Base-by-base conservation (phyloP, 805 yeast genomes). In the Candida mattraensis region DNA sequence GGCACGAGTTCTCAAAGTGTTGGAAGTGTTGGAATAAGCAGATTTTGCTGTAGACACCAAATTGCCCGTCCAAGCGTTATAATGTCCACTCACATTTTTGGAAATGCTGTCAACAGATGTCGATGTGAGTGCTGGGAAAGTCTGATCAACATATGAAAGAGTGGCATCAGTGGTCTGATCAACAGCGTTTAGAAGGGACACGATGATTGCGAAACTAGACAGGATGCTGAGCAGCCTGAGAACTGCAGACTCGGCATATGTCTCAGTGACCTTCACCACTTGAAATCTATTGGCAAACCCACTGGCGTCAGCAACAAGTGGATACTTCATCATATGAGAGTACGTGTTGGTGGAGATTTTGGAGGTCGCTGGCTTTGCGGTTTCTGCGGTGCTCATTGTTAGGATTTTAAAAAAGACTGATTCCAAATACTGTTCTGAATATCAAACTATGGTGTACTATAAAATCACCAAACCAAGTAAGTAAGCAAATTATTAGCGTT, bases 321-420 rank as follows among this genome's bases (percentile, higher is more conserved):
- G 66, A 33, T 63, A 63, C 5, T 47, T 46, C 33, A 43, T 44
- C 28, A 63, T 24, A 37, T 63, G 67, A n/a, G 44, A 33, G 35
- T 43, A 45, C 5, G 53, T 21, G 27, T 39, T 21, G n/a, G 46
- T 33, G 15, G 45, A 34, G 35, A 32, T 48, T 24, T 39, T 48
- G 36, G 20, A 21, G n/a, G 35, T 10, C 19, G 33, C 34, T 3
- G 38, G 22, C n/a, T 39, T 32, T 25, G 37, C 28, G 16, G 29
- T 14, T 24, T 35, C 38, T 16, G 33, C 35, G 14, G 42, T 11
- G 27, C 34, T 42, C 46, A 42, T 42, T 27, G 10, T 15, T 27
- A 7, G 18, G 28, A 13, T 11, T 8, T n/a, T 21, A 21, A 9
- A 21, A 21, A 21, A 9, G 11, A 21, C 23, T 21, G n/a, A n/a